Percentiles rank a stretch among this genome's conserved stretches.
phyloP scores from a whole-genome alignment of 139 green algal species.

The Volvox reticuliferus region DNA sequence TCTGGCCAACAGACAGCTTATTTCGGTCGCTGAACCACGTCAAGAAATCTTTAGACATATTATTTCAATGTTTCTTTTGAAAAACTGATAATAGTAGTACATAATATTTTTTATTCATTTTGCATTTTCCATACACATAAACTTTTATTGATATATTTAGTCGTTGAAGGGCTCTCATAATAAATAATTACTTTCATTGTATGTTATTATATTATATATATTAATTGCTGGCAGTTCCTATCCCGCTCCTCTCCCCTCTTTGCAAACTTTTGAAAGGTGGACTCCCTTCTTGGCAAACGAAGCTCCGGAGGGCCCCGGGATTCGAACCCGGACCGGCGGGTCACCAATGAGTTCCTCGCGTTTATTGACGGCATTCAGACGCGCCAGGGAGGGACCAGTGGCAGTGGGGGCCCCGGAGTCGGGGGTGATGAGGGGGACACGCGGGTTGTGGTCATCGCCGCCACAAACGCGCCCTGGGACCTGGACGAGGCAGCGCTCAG shows the following conservation, averaged over 20 bases:
- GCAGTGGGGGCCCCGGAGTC: background rate
- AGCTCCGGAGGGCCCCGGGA: background rate
- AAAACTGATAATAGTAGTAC: too few species aligned
- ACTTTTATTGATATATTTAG: too few species aligned
- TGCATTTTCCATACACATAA: too few species aligned
- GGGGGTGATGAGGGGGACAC: background rate
- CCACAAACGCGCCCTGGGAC: slow-evolving; percentile 67
- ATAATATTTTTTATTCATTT: too few species aligned
- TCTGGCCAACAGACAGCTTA: too few species aligned
- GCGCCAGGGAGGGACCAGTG: background rate
- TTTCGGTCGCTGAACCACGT: too few species aligned
- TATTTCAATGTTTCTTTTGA: too few species aligned
- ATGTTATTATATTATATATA: too few species aligned
- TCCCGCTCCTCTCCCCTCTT: background rate
- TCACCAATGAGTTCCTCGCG: slow-evolving; percentile 67
- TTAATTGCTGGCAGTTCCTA: too few species aligned
- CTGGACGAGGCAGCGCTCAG: slow-evolving; percentile 68
- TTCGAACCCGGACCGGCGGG: slow-evolving; percentile 52
- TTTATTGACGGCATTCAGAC: slow-evolving; percentile 65
- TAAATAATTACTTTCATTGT: too few species aligned
- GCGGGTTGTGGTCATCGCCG: slow-evolving; percentile 63
- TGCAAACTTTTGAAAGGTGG: slow-evolving; percentile 43
- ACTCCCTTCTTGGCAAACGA: slow-evolving; percentile 56
- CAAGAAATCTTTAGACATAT: too few species aligned
- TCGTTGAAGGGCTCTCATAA: too few species aligned